These are phyloP conservation scores for Pichia sorboxylosa DNA, from an alignment of 1,139 yeast species.

Conservation along the genomic window DNA sequence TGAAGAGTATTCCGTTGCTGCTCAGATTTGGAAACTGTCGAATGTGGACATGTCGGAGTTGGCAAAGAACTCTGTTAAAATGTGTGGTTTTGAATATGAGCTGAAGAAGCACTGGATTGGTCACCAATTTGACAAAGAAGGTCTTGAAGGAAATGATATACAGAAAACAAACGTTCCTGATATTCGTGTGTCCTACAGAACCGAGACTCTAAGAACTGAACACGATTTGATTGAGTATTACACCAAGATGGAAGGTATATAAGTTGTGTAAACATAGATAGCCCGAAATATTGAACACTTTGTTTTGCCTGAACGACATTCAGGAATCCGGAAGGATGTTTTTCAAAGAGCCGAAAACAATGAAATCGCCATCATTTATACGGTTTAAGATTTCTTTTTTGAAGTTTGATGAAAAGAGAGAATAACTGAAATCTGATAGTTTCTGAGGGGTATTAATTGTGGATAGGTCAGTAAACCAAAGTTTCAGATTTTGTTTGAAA, in stretches of 20 bases:
- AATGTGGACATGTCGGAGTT: conserved; percentile 94
- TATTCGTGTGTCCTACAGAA: conserved; percentile 69
- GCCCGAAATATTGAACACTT: too few species aligned
- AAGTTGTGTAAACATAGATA: too few species aligned
- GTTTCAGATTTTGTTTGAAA: conserved; percentile 14
- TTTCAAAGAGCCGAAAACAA: conserved; percentile 13
- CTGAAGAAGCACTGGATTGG: conserved; percentile 93
- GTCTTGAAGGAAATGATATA: conserved; percentile 69
- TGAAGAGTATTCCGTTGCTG: conserved; percentile 96
- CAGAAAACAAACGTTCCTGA: conserved; percentile 94
- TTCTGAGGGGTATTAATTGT: conserved; percentile 12
- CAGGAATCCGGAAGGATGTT: too few species aligned
- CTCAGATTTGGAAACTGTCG: conserved; percentile 87
- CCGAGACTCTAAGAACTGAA: conserved; percentile 72
- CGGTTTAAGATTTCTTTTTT: conserved; percentile 9
- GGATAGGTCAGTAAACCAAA: conserved; percentile 9
- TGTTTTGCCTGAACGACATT: too few species aligned
- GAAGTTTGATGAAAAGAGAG: conserved; percentile 12
- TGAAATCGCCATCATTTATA: conserved; percentile 15
- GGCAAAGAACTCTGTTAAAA: conserved; percentile 72
- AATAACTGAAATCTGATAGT: conserved; percentile 15
- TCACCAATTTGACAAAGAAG: conserved; percentile 45
- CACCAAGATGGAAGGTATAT: conserved; percentile 14
- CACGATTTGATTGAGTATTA: conserved; percentile 59
- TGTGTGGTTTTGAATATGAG: conserved; percentile 82